phyloP scores from a whole-genome alignment of 1,284 basidiomycete species.

The Rhodotorula glutinis region DNA sequence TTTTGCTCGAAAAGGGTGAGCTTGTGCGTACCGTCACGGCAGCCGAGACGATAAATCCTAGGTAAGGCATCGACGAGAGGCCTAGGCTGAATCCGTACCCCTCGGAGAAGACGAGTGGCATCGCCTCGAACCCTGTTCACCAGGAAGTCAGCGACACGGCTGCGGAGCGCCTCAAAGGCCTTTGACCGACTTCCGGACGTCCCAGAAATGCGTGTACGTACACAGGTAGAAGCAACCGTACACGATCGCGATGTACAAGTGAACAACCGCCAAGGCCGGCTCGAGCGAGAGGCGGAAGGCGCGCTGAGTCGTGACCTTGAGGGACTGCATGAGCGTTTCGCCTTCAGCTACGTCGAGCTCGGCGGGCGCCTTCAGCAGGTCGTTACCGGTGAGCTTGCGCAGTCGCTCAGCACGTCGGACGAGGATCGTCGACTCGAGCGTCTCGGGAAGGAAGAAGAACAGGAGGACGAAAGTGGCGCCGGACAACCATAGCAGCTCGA shows the following conservation, averaged over 20 bases:
- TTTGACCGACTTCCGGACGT: background rate
- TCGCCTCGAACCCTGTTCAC: constrained; percentile 37
- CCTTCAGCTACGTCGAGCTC: constrained; percentile 42
- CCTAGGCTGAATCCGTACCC: constrained; percentile 25
- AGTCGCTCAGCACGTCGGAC: constrained; percentile 47
- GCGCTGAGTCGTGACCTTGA: constrained; percentile 35
- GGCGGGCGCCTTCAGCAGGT: constrained; percentile 45
- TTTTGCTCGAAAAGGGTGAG: background rate
- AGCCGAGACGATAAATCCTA: constrained; percentile 22
- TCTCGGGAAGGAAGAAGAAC: constrained; percentile 47
- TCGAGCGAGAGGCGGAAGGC: constrained; percentile 41
- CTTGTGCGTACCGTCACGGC: background rate
- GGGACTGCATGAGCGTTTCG: constrained; percentile 19
- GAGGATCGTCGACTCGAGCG: constrained; percentile 47
- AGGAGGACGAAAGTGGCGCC: constrained; percentile 35
- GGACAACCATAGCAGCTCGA: constrained; percentile 42
- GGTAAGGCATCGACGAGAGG: constrained; percentile 19
- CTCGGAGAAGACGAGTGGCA: constrained; percentile 41
- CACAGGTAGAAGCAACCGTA: constrained; percentile 35
- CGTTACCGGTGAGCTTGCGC: constrained; percentile 48
- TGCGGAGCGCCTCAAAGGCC: too few relatives aligned
- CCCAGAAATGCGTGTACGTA: background rate
- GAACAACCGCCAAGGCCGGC: constrained; percentile 35
- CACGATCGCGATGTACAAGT: constrained; percentile 43
- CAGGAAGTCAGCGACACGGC: background rate